A percentile compares a stretch with the other conserved stretches of the same genome.
Evolutionary conservation across 1,284 basidiomycete genomes (phyloP).

Genomic region (Athelia sp.): DNA sequence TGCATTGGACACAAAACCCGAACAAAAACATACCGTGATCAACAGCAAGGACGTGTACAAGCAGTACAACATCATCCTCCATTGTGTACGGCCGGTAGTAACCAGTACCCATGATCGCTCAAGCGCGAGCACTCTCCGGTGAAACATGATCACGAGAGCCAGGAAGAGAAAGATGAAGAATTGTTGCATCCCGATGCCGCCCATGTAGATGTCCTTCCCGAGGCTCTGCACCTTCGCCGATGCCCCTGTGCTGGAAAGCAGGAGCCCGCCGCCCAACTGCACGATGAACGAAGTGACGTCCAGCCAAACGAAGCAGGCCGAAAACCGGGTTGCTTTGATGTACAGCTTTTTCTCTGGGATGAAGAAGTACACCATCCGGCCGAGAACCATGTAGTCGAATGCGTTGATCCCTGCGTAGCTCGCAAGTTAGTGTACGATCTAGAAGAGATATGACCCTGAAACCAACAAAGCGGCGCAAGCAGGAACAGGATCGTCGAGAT

Average conservation of each 20-base stretch:
- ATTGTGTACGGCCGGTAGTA: too few relatives aligned
- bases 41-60: too few relatives aligned
- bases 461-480: constrained; percentile 17
- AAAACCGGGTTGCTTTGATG: constrained; percentile 11
- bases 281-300: constrained; percentile 15
- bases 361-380: constrained; percentile 15
- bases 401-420: too few relatives aligned
- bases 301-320: constrained; percentile 13
- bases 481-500: constrained; percentile 35
- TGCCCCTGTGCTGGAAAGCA: constrained; percentile 4
- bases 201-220: constrained; percentile 18
- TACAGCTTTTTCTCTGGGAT: constrained; percentile 13
- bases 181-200: constrained; percentile 16
- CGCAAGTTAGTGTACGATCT: too few relatives aligned
- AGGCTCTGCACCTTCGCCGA: constrained; percentile 1
- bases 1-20: too few relatives aligned
- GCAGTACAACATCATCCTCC: too few relatives aligned
- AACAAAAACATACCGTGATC: too few relatives aligned
- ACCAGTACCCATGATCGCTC: too few relatives aligned
- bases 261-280: constrained; percentile 11
- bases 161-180: constrained; percentile 15
- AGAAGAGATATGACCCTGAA: too few relatives aligned
- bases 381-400: constrained; percentile 17
- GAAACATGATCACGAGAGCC: constrained; percentile 11
- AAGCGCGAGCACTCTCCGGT: constrained; percentile 10